Conservation (phyloP, 257 asterid genomes). For the Avicennia marina region DNA sequence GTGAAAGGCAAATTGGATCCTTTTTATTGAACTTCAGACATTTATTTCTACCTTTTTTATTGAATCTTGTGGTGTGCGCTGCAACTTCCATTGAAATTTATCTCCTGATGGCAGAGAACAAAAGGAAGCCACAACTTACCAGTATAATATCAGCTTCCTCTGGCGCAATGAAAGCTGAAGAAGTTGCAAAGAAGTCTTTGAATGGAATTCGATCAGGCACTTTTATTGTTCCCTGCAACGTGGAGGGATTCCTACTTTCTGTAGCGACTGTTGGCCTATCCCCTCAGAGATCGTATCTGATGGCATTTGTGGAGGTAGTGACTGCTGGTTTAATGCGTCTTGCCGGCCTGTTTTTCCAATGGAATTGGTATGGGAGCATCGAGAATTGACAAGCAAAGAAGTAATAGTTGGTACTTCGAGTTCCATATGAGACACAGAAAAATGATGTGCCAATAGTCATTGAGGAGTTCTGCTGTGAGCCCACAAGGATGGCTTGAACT, state of each 20-base stretch:
- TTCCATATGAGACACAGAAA: too few relatives aligned
- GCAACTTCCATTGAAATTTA: neutral
- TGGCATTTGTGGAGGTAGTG: conserved; percentile 82
- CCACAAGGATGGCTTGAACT: too few relatives aligned
- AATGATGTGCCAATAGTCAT: too few relatives aligned
- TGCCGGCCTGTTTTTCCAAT: conserved; percentile 70
- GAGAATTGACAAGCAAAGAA: conserved; percentile 53
- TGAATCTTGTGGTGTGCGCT: neutral
- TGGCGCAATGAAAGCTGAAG: conserved; percentile 88
- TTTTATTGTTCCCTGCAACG: conserved; percentile 78
- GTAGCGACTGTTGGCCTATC: conserved; percentile 81
- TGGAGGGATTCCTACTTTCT: conserved; percentile 65
- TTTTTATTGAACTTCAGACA: neutral
- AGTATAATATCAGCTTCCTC: conserved; percentile 82
- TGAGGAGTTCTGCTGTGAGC: too few relatives aligned
- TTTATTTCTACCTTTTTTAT: neutral
- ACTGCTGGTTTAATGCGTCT: conserved; percentile 55
- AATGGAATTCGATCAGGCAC: conserved; percentile 61
- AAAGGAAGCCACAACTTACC: conserved; percentile 73
- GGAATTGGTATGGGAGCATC: conserved; percentile 83
- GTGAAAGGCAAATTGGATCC: neutral
- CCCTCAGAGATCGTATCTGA: conserved; percentile 78
- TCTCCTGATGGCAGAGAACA: conserved; percentile 54
- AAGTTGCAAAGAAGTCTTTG: conserved; percentile 70
- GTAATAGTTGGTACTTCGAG: too few relatives aligned